A percentile compares a stretch with the other conserved stretches of the same genome.
Conservation (phyloP, 495 filamentous ascomycete species). For the Xylaria sp. region DNA sequence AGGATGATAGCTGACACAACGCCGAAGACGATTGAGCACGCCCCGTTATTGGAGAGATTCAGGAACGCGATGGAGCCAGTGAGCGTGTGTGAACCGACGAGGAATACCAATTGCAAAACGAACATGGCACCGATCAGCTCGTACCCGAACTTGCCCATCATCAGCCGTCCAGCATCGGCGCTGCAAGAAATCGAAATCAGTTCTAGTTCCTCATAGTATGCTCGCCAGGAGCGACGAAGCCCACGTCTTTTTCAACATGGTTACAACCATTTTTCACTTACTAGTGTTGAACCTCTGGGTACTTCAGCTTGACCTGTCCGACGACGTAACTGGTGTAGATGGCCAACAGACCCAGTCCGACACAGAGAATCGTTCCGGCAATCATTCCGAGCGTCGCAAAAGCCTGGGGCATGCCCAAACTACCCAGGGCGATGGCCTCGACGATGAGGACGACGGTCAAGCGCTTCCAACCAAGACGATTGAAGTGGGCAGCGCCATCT, state of each 20-base stretch:
- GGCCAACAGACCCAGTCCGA: slow-evolving; percentile 68
- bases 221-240: not conserved
- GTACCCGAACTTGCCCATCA: slow-evolving; percentile 68
- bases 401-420: slow-evolving; percentile 68
- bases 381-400: slow-evolving; percentile 71
- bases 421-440: slow-evolving; percentile 76
- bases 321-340: slow-evolving; percentile 82
- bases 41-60: slow-evolving; percentile 65
- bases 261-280: slow-evolving; percentile 11
- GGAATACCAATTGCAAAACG: slow-evolving; percentile 73
- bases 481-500: slow-evolving; percentile 49
- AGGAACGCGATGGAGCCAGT: slow-evolving; percentile 77
- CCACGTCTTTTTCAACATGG: not conserved
- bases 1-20: slow-evolving; percentile 69
- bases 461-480: slow-evolving; percentile 57
- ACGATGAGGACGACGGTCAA: slow-evolving; percentile 69
- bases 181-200: slow-evolving; percentile 18
- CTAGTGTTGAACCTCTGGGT: slow-evolving; percentile 75
- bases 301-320: slow-evolving; percentile 75
- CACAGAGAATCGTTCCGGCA: slow-evolving; percentile 61
- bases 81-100: slow-evolving; percentile 77
- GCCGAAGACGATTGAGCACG: slow-evolving; percentile 73
- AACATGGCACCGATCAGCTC: slow-evolving; percentile 69
- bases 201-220: not conserved
- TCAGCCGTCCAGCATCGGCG: slow-evolving; percentile 72